Evolutionary conservation across 1,284 basidiomycete species (phyloP).

Genomic region (Schizophyllum amplum): DNA sequence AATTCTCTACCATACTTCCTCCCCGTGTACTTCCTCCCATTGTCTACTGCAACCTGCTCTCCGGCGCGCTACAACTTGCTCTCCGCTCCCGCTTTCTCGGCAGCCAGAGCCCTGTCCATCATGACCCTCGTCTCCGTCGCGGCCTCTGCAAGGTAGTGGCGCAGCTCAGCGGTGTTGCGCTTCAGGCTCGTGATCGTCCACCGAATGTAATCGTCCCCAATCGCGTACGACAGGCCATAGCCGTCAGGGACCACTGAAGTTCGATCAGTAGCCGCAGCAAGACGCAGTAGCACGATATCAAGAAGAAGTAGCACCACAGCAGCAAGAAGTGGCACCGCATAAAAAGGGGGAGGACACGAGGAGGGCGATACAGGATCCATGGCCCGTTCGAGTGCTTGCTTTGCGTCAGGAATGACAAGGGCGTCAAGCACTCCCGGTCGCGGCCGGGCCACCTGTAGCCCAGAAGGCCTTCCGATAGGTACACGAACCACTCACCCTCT

Average conservation of each 20-base stretch:
- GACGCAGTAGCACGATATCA: background rate
- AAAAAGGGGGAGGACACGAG: too few relatives aligned
- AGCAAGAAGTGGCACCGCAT: background rate
- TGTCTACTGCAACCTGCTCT: background rate
- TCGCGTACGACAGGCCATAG: constrained; percentile 90
- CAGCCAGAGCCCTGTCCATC: constrained; percentile 56
- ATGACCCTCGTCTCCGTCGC: constrained; percentile 69
- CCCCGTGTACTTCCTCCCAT: background rate
- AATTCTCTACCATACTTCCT: background rate
- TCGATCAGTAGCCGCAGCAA: constrained; percentile 1
- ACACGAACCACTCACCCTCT: constrained; percentile 63
- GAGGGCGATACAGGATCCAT: too few relatives aligned
- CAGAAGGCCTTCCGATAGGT: background rate
- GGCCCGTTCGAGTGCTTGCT: too few relatives aligned
- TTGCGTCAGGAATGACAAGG: too few relatives aligned
- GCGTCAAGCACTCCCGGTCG: too few relatives aligned
- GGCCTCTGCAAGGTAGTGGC: constrained; percentile 70
- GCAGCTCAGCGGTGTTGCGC: constrained; percentile 53
- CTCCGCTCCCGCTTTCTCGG: constrained; percentile 11
- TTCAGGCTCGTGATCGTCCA: constrained; percentile 91
- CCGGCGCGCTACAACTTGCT: too few relatives aligned
- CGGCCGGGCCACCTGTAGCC: background rate
- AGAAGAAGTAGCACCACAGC: background rate
- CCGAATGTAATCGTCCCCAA: constrained; percentile 81
- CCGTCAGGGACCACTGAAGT: constrained; percentile 79